Evolutionary conservation across 2,329 filamentous ascomycete species (phyloP).

Genomic region (Neocatenulostroma microsporum): DNA sequence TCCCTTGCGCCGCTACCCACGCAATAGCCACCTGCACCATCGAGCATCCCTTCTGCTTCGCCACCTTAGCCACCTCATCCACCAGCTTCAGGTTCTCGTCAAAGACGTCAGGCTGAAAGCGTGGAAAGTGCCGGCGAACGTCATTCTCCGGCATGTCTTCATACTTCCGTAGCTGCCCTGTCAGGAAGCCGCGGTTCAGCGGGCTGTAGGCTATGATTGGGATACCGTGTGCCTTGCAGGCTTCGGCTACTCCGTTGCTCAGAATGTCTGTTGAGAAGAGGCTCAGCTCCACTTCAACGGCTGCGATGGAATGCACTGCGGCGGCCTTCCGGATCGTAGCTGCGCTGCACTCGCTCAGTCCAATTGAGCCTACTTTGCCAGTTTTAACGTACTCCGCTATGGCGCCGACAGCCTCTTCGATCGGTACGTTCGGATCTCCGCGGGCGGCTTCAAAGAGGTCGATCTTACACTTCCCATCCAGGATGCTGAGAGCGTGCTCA

Average conservation of each 20-base stretch:
- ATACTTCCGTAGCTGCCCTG: conserved; percentile 36
- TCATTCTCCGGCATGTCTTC: conserved; percentile 53
- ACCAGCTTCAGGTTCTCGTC: conserved; percentile 58
- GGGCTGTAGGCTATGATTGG: conserved; percentile 14
- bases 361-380: conserved; percentile 46
- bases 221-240: conserved; percentile 44
- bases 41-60: conserved; percentile 52
- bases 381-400: conserved; percentile 37
- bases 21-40: conserved; percentile 58
- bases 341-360: conserved; percentile 46
- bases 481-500: conserved; percentile 33
- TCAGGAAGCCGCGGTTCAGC: conserved; percentile 19
- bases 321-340: conserved; percentile 43
- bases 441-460: conserved; percentile 39
- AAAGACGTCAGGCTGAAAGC: conserved; percentile 58
- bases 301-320: conserved; percentile 36
- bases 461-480: conserved; percentile 38
- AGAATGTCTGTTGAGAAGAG: conserved; percentile 15
- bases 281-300: conserved; percentile 46
- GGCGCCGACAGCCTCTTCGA: conserved; percentile 34
- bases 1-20: conserved; percentile 50
- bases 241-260: conserved; percentile 39
- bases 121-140: conserved; percentile 42
- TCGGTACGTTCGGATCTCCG: conserved; percentile 31
- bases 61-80: conserved; percentile 50